Conservation (phyloP, 2,329 filamentous ascomycete genomes). For the Atkinsonella hypoxylon region DNA sequence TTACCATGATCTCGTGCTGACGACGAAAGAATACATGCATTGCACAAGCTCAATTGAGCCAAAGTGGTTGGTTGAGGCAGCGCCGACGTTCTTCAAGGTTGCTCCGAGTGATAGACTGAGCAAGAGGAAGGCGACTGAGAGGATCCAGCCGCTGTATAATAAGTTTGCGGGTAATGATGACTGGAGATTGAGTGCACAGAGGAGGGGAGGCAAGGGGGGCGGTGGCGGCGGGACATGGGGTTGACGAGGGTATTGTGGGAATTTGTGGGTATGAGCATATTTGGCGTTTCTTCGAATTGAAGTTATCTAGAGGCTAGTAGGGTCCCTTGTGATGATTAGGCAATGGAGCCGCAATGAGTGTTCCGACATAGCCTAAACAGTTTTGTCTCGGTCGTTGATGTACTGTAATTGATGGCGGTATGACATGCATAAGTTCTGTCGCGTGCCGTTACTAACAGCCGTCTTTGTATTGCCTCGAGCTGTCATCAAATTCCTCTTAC, state of each 20-base stretch:
- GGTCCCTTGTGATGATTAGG: too few species aligned
- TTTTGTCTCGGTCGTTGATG: too few species aligned
- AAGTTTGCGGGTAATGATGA: conserved; percentile 87
- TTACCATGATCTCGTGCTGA: conserved; percentile 82
- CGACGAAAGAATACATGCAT: conserved; percentile 98
- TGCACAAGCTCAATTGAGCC: conserved; percentile 87
- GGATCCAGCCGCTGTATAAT: conserved; percentile 91
- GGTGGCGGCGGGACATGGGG: conserved; percentile 91
- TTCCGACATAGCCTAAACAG: too few species aligned
- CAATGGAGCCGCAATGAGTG: too few species aligned
- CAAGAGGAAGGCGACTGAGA: conserved; percentile 86
- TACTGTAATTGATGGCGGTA: too few species aligned
- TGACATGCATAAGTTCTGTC: too few species aligned
- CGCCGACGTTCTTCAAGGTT: conserved; percentile 98
- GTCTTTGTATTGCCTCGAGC: too few species aligned
- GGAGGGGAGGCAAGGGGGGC: conserved; percentile 69
- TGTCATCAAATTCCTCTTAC: too few species aligned
- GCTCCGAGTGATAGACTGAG: conserved; percentile 76
- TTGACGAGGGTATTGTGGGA: conserved; percentile 23
- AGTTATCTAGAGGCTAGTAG: background rate
- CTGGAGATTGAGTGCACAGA: conserved; percentile 85
- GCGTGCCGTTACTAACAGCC: too few species aligned
- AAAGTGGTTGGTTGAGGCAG: conserved; percentile 86
- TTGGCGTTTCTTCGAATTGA: background rate
- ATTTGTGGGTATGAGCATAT: background rate